phyloP scores from a whole-genome alignment of 169 alveolate species.

The Babesia ovis region DNA sequence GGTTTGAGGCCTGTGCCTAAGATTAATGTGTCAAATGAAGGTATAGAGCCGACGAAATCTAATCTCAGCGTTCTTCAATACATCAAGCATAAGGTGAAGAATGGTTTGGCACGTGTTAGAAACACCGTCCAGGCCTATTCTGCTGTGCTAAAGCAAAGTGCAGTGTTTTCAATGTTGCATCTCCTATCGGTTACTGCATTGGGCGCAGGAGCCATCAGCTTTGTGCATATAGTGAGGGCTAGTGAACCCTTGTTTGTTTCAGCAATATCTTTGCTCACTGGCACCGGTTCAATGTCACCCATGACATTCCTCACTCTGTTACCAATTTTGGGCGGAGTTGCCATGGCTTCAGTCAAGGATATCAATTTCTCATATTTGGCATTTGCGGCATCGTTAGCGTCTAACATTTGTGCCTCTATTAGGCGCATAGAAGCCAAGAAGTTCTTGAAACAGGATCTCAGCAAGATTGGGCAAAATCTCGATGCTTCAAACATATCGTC shows the following conservation, averaged over 20 bases:
- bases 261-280: slow-evolving; percentile 51
- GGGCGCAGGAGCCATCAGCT: slow-evolving; percentile 74
- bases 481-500: slow-evolving; percentile 69
- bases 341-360: slow-evolving; percentile 72
- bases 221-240: slow-evolving; percentile 75
- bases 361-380: slow-evolving; percentile 66
- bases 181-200: slow-evolving; percentile 71
- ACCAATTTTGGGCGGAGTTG: slow-evolving; percentile 78
- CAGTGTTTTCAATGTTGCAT: slow-evolving; percentile 61
- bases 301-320: slow-evolving; percentile 70
- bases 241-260: slow-evolving; percentile 76
- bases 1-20: slow-evolving; percentile 35
- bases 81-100: slow-evolving; percentile 24
- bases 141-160: slow-evolving; percentile 66
- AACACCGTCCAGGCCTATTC: slow-evolving; percentile 34
- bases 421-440: slow-evolving; percentile 73
- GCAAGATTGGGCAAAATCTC: slow-evolving; percentile 70
- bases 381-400: slow-evolving; percentile 59
- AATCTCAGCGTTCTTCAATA: slow-evolving; percentile 8
- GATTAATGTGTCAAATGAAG: slow-evolving; percentile 27
- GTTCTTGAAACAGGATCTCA: slow-evolving; percentile 70
- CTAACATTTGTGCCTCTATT: slow-evolving; percentile 67
- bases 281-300: slow-evolving; percentile 62
- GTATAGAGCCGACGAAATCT: slow-evolving; percentile 4
- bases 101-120: slow-evolving; percentile 21